Percentiles rank a stretch among this genome's conserved stretches.
Evolutionary conservation across 1,284 basidiomycete species (phyloP).

Genomic region (Laetiporus sulphureus): DNA sequence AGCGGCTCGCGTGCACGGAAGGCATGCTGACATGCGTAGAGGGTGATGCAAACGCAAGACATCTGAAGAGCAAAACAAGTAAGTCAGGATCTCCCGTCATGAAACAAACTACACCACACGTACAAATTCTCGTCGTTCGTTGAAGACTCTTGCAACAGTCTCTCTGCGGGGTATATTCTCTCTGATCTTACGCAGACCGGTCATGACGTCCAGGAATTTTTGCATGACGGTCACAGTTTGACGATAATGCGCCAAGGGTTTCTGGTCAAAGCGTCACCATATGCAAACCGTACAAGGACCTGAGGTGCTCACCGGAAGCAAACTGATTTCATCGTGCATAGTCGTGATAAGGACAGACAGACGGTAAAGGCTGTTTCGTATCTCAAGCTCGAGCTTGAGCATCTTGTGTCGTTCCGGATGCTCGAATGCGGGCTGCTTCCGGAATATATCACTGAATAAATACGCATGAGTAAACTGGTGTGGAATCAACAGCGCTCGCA

Average conservation of each 20-base stretch:
- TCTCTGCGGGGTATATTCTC: slow-evolving; percentile 43
- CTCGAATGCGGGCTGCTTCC: slow-evolving; percentile 23
- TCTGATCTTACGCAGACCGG: slow-evolving; percentile 40
- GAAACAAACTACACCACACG: slow-evolving; percentile 8
- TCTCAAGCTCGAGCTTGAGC: slow-evolving; percentile 36
- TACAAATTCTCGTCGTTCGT: slow-evolving; percentile 41
- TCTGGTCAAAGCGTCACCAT: slow-evolving; percentile 23
- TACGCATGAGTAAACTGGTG: slow-evolving; percentile 3
- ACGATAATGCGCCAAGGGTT: slow-evolving; percentile 42
- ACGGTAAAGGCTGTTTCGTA: slow-evolving; percentile 34
- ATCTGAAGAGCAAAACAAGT: slow-evolving; percentile 20
- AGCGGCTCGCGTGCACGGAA: slow-evolving; percentile 41
- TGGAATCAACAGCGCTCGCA: slow-evolving; percentile 10
- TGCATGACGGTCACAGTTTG: slow-evolving; percentile 34
- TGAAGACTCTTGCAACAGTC: slow-evolving; percentile 34
- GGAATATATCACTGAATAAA: slow-evolving; percentile 32
- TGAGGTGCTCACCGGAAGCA: slow-evolving; percentile 36
- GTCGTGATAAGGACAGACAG: slow-evolving; percentile 33
- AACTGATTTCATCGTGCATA: slow-evolving; percentile 44
- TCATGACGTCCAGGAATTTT: slow-evolving; percentile 38
- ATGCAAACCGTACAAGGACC: not conserved
- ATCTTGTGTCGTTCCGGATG: slow-evolving; percentile 30
- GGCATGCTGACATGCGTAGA: slow-evolving; percentile 46
- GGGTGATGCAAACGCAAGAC: slow-evolving; percentile 40
- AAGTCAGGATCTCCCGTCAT: not conserved